These are phyloP conservation scores for Huntiella decipiens DNA, from an alignment of 2,329 filamentous ascomycete species.

Conservation along the genomic window DNA sequence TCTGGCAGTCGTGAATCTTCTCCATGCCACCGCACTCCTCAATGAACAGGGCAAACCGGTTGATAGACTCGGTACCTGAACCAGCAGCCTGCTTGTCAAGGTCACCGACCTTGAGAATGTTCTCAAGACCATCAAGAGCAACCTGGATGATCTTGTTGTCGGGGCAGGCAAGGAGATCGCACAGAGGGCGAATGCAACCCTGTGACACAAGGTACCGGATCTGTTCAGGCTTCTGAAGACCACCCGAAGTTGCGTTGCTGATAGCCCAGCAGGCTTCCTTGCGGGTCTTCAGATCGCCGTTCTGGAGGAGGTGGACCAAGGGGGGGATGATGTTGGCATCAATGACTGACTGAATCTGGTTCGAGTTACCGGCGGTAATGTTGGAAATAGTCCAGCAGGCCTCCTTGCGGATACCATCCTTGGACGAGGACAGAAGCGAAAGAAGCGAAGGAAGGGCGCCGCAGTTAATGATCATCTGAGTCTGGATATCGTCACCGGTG, in stretches of 20 bases:
- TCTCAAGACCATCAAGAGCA: conserved; percentile 90
- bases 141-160: conserved; percentile 99
- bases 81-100: conserved; percentile 87
- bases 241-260: conserved; percentile 92
- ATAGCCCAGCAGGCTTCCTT: conserved; percentile 99
- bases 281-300: conserved; percentile 95
- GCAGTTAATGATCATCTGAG: conserved; percentile 98
- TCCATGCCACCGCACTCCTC: conserved; percentile 99
- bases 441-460: conserved; percentile 82
- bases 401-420: conserved; percentile 98
- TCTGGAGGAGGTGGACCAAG: conserved; percentile 84
- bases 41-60: conserved; percentile 93
- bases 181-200: conserved; percentile 93
- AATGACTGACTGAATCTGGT: conserved; percentile 90
- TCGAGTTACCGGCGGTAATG: conserved; percentile 93
- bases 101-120: conserved; percentile 97
- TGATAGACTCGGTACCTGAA: conserved; percentile 60
- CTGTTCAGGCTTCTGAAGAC: conserved; percentile 95
- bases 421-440: conserved; percentile 84
- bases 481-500: conserved; percentile 95
- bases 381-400: conserved; percentile 99
- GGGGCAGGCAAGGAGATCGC: conserved; percentile 83
- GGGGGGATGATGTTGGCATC: conserved; percentile 95
- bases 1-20: conserved; percentile 99
- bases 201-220: conserved; percentile 86